Percentiles rank a stretch among this genome's conserved stretches.
Conservation (phyloP, 257 asterid genomes). For the Forsythia viridissima region DNA sequence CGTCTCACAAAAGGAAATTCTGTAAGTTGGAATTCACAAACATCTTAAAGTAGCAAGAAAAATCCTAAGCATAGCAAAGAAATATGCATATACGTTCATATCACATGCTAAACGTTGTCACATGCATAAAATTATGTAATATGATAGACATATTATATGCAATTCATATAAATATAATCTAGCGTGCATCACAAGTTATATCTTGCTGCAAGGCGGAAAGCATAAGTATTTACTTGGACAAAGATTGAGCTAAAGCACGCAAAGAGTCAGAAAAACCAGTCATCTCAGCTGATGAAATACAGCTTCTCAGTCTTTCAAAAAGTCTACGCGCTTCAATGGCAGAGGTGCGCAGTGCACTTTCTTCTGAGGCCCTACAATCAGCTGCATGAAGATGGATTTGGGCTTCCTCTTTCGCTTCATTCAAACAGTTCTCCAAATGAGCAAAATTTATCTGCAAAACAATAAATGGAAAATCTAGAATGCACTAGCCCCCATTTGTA, state of each 20-base stretch:
- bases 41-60: no score
- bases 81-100: neutral
- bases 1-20: no score
- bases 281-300: conserved; percentile 66
- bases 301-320: conserved; percentile 78
- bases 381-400: conserved; percentile 96
- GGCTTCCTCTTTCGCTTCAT: conserved; percentile 95
- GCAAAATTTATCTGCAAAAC: conserved; percentile 85
- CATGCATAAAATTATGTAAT: neutral
- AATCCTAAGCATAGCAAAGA: no score
- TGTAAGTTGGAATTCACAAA: no score
- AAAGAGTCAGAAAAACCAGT: conserved; percentile 63
- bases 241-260: conserved; percentile 68
- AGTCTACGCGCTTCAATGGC: conserved; percentile 81
- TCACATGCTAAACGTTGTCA: neutral
- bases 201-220: neutral
- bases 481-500: neutral
- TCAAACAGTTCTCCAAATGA: conserved; percentile 87
- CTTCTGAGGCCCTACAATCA: conserved; percentile 82
- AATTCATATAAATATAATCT: neutral
- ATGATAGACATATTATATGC: neutral
- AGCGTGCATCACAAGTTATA: neutral
- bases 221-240: conserved; percentile 54
- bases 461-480: conserved; percentile 18
- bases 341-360: conserved; percentile 76